A percentile compares a stretch with the other conserved stretches of the same genome.
These are phyloP conservation scores for Xylaria polymorpha DNA, from an alignment of 2,329 filamentous ascomycete genomes.

Conservation along the genomic window DNA sequence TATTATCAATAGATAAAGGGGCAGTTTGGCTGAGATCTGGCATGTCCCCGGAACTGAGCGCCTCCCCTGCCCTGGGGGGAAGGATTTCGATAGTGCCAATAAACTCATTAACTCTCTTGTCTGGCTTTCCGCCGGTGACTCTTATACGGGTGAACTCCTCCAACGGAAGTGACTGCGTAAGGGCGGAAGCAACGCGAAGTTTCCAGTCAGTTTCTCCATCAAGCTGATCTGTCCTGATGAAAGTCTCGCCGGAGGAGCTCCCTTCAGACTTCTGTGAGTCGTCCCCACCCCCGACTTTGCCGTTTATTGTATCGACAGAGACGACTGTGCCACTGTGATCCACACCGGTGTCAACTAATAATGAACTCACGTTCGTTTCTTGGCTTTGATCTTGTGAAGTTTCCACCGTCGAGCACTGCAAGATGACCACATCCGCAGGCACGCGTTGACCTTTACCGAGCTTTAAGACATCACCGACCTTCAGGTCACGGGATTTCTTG, in stretches of 20 bases:
- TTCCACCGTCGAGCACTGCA: constrained; percentile 81
- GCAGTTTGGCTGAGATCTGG: constrained; percentile 65
- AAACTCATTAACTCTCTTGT: constrained; percentile 95
- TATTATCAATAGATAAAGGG: constrained; percentile 92
- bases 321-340: constrained; percentile 40
- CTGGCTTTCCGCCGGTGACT: constrained; percentile 88
- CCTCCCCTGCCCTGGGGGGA: constrained; percentile 64
- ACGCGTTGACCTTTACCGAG: constrained; percentile 92
- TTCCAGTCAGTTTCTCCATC: constrained; percentile 99
- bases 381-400: constrained; percentile 48
- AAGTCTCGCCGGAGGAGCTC: constrained; percentile 81
- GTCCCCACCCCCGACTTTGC: constrained; percentile 48
- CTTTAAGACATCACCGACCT: constrained; percentile 95
- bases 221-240: constrained; percentile 96
- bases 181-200: constrained; percentile 83
- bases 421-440: constrained; percentile 91
- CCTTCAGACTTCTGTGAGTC: constrained; percentile 51
- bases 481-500: constrained; percentile 87
- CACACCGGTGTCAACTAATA: constrained; percentile 56
- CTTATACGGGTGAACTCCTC: constrained; percentile 76
- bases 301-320: constrained; percentile 53
- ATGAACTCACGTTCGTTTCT: constrained; percentile 52
- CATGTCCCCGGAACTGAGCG: constrained; percentile 50
- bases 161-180: constrained; percentile 82
- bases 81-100: constrained; percentile 85